Conservation (phyloP, 495 filamentous ascomycete species). For the Pseudevernia furfuracea region DNA sequence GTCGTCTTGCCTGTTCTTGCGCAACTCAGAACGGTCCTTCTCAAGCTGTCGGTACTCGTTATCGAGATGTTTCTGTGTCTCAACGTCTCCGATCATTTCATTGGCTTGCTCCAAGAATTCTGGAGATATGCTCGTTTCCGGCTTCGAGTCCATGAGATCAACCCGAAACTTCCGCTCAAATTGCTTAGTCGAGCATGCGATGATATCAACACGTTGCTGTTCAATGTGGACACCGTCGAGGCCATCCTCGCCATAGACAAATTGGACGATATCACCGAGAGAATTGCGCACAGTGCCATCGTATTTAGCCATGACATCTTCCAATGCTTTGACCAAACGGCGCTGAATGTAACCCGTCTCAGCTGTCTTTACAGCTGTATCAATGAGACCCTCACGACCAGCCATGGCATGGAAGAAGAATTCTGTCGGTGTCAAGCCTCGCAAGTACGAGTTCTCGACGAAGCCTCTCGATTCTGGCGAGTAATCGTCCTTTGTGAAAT, state of each 20-base stretch:
- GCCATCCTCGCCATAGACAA: constrained; percentile 95
- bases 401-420: constrained; percentile 99
- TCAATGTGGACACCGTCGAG: constrained; percentile 87
- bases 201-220: constrained; percentile 79
- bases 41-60: constrained; percentile 76
- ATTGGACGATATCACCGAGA: constrained; percentile 92
- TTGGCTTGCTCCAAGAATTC: constrained; percentile 77
- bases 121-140: constrained; percentile 50
- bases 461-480: constrained; percentile 95
- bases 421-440: constrained; percentile 88
- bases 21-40: constrained; percentile 66
- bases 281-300: constrained; percentile 97
- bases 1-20: constrained; percentile 55
- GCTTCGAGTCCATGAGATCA: constrained; percentile 87
- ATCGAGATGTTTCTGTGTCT: constrained; percentile 77
- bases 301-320: constrained; percentile 96
- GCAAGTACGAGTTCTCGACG: constrained; percentile 97
- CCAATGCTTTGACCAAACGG: constrained; percentile 92
- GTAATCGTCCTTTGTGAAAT: constrained; percentile 99
- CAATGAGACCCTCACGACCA: constrained; percentile 98
- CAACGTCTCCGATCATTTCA: constrained; percentile 78
- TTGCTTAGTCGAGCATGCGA: constrained; percentile 60
- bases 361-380: constrained; percentile 98
- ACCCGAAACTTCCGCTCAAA: constrained; percentile 77
- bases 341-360: constrained; percentile 99